Percentiles rank a stretch among this genome's conserved stretches.
These are phyloP conservation scores for Phytophthora melonis DNA, from an alignment of 352 stramenopile species.

Conservation along the genomic window DNA sequence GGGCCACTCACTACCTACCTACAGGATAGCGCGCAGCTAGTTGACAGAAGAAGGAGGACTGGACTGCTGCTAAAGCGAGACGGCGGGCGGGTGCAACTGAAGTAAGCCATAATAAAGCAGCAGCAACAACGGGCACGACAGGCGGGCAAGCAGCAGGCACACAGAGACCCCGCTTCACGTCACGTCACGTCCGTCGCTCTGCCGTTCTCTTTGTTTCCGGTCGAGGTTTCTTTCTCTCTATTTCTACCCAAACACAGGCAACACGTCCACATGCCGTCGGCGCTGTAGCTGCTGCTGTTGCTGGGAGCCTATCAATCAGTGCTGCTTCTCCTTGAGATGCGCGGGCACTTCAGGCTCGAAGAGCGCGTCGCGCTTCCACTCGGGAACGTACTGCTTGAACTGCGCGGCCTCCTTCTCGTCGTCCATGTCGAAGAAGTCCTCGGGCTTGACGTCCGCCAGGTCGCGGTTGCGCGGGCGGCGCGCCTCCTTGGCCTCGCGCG, in stretches of 20 bases:
- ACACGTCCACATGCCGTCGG: no score
- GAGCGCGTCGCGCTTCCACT: slow-evolving; percentile 86
- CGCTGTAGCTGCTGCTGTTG: no score
- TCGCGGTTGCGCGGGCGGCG: slow-evolving; percentile 36
- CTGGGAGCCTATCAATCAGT: slow-evolving; percentile 13
- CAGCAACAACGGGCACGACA: neutral
- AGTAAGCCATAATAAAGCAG: slow-evolving; percentile 26
- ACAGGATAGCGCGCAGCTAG: neutral
- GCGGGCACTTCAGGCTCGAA: slow-evolving; percentile 73
- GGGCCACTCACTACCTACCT: no score
- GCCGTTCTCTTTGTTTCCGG: slow-evolving; percentile 15
- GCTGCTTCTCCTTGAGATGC: slow-evolving; percentile 63
- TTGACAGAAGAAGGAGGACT: no score
- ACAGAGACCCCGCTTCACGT: neutral
- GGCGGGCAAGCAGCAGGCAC: no score
- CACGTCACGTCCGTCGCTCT: slow-evolving; percentile 2
- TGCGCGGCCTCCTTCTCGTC: slow-evolving; percentile 72
- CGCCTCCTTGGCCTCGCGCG: slow-evolving; percentile 47
- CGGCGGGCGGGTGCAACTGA: slow-evolving; percentile 6
- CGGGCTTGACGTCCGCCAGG: slow-evolving; percentile 49
- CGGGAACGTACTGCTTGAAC: slow-evolving; percentile 84
- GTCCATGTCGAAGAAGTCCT: slow-evolving; percentile 65
- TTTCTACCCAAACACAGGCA: slow-evolving; percentile 37
- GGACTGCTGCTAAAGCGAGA: neutral
- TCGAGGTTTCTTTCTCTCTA: slow-evolving; percentile 32